Percentiles rank a stretch among this genome's conserved stretches.
Evolutionary conservation across 78 protist genomes (phyloP).

Genomic region (Dictyostelium discoideum): dicty_2.7 NC_007088.5:6197501-6198000

Average conservation of each 20-base stretch:
- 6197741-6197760: slow-evolving; percentile 98
- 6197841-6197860: slow-evolving; percentile 98
- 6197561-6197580: not conserved
- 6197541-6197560: not conserved
- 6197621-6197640: slow-evolving; percentile 80
- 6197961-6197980: slow-evolving; percentile 95
- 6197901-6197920: slow-evolving; percentile 98
- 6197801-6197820: slow-evolving; percentile 94
- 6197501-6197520: too few relatives aligned
- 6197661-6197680: slow-evolving; percentile 76
- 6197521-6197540: too few relatives aligned
- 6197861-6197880: slow-evolving; percentile 99
- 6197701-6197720: slow-evolving; percentile 92
- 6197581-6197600: not conserved
- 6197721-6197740: slow-evolving; percentile 98
- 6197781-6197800: slow-evolving; percentile 94
- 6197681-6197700: slow-evolving; percentile 89
- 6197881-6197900: slow-evolving; percentile 99
- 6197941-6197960: slow-evolving; percentile 86
- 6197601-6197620: not conserved
- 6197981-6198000: slow-evolving; percentile 98
- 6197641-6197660: slow-evolving; percentile 80
- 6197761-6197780: slow-evolving; percentile 97
- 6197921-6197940: slow-evolving; percentile 94
- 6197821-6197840: slow-evolving; percentile 98